phyloP scores from a whole-genome alignment of 2,329 filamentous ascomycete species.

The Epichloe coenophiala region DNA sequence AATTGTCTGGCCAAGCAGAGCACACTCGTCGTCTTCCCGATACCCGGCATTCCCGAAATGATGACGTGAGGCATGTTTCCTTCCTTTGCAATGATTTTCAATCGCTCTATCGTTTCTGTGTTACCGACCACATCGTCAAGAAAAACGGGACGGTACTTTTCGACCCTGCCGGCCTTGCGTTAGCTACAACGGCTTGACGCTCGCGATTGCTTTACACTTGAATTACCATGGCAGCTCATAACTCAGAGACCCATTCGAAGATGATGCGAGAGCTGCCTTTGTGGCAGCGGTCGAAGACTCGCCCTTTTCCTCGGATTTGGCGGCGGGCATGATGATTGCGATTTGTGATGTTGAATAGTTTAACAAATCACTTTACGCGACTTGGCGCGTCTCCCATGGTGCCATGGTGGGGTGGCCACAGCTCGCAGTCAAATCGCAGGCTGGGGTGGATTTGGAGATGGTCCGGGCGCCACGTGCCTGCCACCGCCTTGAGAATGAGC shows the following conservation, averaged over 20 bases:
- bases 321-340: slow-evolving; percentile 35
- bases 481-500: slow-evolving; percentile 14
- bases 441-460: slow-evolving; percentile 5
- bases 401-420: neutral
- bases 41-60: slow-evolving; percentile 98
- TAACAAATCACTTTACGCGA: slow-evolving; percentile 23
- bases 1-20: slow-evolving; percentile 85
- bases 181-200: neutral
- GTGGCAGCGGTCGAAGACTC: slow-evolving; percentile 48
- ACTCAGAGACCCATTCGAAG: slow-evolving; percentile 35
- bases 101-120: slow-evolving; percentile 88
- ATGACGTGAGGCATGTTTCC: slow-evolving; percentile 99
- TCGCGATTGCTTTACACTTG: neutral
- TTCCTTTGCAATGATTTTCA: slow-evolving; percentile 97
- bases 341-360: slow-evolving; percentile 10
- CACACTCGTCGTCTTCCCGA: slow-evolving; percentile 94
- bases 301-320: slow-evolving; percentile 37
- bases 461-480: slow-evolving; percentile 14
- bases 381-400: slow-evolving; percentile 19
- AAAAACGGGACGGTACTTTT: slow-evolving; percentile 92
- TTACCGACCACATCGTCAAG: slow-evolving; percentile 97
- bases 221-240: slow-evolving; percentile 70
- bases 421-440: neutral
- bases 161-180: slow-evolving; percentile 52
- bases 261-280: slow-evolving; percentile 40